Percentiles rank a stretch among this genome's conserved stretches.
Evolutionary conservation across 1,139 yeast genomes (phyloP).

Genomic region (Taphrina pruni): DNA sequence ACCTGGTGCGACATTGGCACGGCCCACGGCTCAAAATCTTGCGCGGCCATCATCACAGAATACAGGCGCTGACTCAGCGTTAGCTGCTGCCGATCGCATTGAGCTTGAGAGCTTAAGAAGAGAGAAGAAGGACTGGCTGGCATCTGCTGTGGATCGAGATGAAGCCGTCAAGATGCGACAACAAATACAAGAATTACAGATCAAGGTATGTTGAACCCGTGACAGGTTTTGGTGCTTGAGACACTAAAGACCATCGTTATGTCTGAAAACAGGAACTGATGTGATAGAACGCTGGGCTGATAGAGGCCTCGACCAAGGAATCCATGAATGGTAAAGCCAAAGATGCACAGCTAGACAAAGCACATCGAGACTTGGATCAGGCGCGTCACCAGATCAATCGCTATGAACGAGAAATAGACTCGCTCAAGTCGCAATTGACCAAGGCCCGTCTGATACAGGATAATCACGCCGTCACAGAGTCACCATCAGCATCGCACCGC

Average conservation of each 20-base stretch:
- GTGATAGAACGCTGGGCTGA: constrained; percentile 52
- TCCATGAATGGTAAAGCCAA: constrained; percentile 64
- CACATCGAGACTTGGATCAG: constrained; percentile 66
- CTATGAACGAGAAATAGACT: constrained; percentile 61
- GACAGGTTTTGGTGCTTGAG: neutral
- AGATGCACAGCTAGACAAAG: constrained; percentile 67
- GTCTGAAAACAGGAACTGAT: neutral
- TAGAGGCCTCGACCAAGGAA: constrained; percentile 61
- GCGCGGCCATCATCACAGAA: constrained; percentile 28
- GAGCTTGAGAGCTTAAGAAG: constrained; percentile 34
- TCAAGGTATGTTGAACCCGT: constrained; percentile 11
- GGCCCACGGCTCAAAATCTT: constrained; percentile 37
- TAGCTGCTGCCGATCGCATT: constrained; percentile 30
- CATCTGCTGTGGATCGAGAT: constrained; percentile 36
- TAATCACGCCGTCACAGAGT: constrained; percentile 26
- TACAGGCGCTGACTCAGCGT: neutral
- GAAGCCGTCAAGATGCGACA: constrained; percentile 10
- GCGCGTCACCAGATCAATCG: constrained; percentile 59
- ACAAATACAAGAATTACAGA: constrained; percentile 24
- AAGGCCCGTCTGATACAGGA: constrained; percentile 36
- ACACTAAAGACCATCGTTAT: too few relatives aligned
- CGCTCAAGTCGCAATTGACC: constrained; percentile 34
- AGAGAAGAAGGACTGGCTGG: constrained; percentile 34
- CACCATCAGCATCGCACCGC: constrained; percentile 19
- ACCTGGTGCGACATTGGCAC: constrained; percentile 20